Evolutionary conservation across 768 basidiomycete genomes (phyloP).

Genomic region (Zangia roseola): DNA sequence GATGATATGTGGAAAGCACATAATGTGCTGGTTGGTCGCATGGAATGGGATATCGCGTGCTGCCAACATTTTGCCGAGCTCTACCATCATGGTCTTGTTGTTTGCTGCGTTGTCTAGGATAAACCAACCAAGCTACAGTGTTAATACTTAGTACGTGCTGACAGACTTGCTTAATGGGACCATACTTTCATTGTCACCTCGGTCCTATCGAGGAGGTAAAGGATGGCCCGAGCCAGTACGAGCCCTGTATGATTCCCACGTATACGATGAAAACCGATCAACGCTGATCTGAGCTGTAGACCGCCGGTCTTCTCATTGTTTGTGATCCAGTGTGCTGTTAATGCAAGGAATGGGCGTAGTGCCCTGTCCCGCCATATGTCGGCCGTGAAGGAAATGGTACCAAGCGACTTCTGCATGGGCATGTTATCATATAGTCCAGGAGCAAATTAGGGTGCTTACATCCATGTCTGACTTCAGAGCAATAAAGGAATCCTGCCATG

Average conservation of each 20-base stretch:
- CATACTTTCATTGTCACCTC: not conserved
- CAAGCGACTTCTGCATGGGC: not conserved
- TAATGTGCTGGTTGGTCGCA: not conserved
- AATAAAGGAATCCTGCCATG: too few species aligned
- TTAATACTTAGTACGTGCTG: not conserved
- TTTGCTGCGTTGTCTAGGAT: not conserved
- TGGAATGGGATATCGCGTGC: not conserved
- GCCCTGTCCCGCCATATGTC: not conserved
- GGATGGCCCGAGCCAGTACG: not conserved
- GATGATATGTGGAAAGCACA: not conserved
- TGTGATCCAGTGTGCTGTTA: not conserved
- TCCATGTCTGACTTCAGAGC: too few species aligned
- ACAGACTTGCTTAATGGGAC: not conserved
- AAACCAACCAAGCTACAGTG: not conserved
- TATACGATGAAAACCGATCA: constrained; percentile 18
- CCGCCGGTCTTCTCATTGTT: not conserved
- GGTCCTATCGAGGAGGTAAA: not conserved
- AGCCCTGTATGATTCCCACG: constrained; percentile 13
- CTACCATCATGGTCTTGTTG: not conserved
- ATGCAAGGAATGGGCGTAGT: not conserved
- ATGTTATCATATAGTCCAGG: too few species aligned
- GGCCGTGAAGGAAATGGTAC: not conserved
- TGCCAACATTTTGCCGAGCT: not conserved
- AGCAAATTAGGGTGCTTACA: too few species aligned
- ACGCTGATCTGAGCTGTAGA: constrained; percentile 4